phyloP scores from a whole-genome alignment of 169 alveolate genomes.

The Theileria orientalis region DNA sequence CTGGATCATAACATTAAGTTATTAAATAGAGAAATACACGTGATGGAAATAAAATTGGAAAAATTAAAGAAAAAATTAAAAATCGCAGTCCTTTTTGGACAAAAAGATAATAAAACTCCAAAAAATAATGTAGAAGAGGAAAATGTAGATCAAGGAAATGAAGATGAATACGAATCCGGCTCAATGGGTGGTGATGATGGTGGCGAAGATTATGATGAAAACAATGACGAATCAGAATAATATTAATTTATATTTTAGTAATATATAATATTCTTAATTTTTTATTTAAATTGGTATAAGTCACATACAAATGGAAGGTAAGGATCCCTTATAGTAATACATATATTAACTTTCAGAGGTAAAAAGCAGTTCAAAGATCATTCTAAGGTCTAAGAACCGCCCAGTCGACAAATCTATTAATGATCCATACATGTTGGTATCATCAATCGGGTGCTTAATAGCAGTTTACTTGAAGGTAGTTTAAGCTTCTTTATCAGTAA shows the following conservation, averaged over 20 bases:
- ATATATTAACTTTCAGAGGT: background rate
- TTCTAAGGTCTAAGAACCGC: background rate
- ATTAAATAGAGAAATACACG: constrained; percentile 49
- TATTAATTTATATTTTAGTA: background rate
- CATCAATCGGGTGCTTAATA: constrained; percentile 5
- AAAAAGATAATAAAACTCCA: background rate
- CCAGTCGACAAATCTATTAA: background rate
- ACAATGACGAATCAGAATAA: background rate
- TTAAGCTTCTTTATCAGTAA: background rate
- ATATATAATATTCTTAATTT: background rate
- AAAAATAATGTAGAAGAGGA: background rate
- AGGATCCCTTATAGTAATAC: background rate
- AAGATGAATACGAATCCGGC: constrained; percentile 1
- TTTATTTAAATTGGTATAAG: background rate
- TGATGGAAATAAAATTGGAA: constrained; percentile 37
- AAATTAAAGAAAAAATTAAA: constrained; percentile 48
- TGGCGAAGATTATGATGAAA: constrained; percentile 9
- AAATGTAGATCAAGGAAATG: background rate
- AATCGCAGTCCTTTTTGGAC: constrained; percentile 46
- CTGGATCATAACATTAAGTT: constrained; percentile 56
- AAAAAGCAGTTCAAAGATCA: background rate
- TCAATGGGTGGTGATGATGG: constrained; percentile 13
- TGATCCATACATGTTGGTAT: background rate
- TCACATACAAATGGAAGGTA: background rate
- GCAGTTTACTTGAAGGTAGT: background rate